Evolutionary conservation across 2,329 filamentous ascomycete genomes (phyloP), one percentile per base, ranked within the genome.

Genomic region (Penicillium sp.): DNA sequence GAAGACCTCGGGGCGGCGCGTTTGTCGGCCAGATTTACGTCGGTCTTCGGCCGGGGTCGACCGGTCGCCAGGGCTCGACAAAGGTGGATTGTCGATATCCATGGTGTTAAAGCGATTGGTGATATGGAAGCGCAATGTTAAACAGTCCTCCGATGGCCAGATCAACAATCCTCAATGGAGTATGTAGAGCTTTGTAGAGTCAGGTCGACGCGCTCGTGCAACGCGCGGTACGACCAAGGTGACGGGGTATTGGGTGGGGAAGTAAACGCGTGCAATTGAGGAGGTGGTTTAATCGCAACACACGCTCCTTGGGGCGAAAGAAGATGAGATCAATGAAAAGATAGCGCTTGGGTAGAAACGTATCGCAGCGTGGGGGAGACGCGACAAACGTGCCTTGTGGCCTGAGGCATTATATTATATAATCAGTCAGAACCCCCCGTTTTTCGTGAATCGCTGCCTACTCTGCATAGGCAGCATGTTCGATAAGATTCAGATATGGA

Each of bases 21-120:
- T 71, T 50, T 68, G 67, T 57, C 77, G 74, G 46, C 74, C 71
- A n/a, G 77, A 79, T 60, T 75, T 77, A 60, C 76, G 71, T 62
- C 75, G 71, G 55, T 73, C 65, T 56, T 69, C 62, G 16, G 64
- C 59, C 14, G 66, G 63, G 22, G 66, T 65, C 13, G 46, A 54
- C 8, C 51, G 60, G 24, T 53, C 59, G 22, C 55, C 55, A 27
- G 49, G 46, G 14, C 45, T 58, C 27, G 49, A 52, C 24, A 52
- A 14, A 21, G 47, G 42, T 29, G 54, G 55, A 18, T 52, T 60
- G 43, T 65, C 63, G 32, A 63, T 54, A 13, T 65, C 63, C 63
- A 66, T 66, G 18, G 21, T 53, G 44, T 16, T 22, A 38, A 24
- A 27, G 10, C n/a, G 29, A 31, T 49, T 43, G 36, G 22, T 27